Evolutionary conservation across 768 basidiomycete genomes (phyloP), one percentile per base, ranked within the genome.

Genomic region (Polyporus arcularius): DNA sequence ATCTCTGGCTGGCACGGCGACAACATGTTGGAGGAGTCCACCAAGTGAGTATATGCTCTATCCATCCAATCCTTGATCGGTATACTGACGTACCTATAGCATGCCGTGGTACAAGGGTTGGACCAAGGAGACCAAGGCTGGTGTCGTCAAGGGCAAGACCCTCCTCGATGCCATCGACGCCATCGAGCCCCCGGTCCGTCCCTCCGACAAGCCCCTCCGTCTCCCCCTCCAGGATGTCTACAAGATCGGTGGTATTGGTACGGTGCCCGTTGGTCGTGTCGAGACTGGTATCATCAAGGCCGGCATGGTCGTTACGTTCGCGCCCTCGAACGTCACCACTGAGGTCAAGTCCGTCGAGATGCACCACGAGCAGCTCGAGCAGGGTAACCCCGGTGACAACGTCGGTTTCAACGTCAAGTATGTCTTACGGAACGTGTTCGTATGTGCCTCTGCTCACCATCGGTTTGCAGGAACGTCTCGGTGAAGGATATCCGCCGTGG

Each of bases 321-420:
- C 96, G 68, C 96, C 96, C 63, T 77, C 94, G 65, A 95, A 94
- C 82, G 96, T 99, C 73, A 98, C 95, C 79, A 99, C 97, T 82
- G 97, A 99, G 94, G 97, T 99, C 85, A 98, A 98, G 89, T 98
- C 97, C 71, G 95, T 97, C 78, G 96, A 98, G 82, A 98, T 98
- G 96, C 95, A 96, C 75, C 95, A 96, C 87, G 94, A 96, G 77
- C 94, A 96, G 80, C 95, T 99, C 78, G 88, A 83, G 76, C 83
- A 92, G 79, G 97, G 96, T 81, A 67, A 82, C 65, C 97, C 97
- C 62, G 97, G 97, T 84, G 97, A 99, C 87, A 99, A 99, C 79
- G 96, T 99, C 75, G 94, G 94, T 68, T 98, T 97, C 88, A 97
- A 97, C 88, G 90, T 96, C 83, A 96, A 96, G 90, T 90, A 68